A percentile compares a stretch with the other conserved stretches of the same genome.
These are phyloP conservation scores for Eucalyptus decipiens DNA, from an alignment of 345 rosid species.

Conservation along the genomic window DNA sequence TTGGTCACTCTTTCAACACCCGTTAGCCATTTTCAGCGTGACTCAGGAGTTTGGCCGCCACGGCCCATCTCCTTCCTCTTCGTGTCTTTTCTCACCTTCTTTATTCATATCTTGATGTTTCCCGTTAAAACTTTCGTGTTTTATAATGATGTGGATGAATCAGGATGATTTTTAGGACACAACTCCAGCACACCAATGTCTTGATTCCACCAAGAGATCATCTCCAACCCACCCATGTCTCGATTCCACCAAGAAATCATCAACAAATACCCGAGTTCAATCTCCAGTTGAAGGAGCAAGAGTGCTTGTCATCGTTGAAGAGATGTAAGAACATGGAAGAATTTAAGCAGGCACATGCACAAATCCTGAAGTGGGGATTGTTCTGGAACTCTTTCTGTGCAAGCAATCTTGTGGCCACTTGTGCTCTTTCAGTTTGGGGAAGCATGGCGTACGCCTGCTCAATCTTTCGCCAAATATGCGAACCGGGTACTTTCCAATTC, in stretches of 20 bases:
- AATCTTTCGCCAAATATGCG: conserved; percentile 10
- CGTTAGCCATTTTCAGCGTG: background rate
- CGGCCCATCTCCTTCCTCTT: background rate
- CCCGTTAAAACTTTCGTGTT: background rate
- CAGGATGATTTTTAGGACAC: conserved; percentile 23
- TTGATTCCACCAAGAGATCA: conserved; percentile 2
- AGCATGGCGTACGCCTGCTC: conserved; percentile 30
- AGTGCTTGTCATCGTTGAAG: conserved; percentile 41
- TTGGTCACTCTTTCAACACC: background rate
- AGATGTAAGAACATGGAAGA: conserved; percentile 39
- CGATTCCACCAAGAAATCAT: conserved; percentile 1
- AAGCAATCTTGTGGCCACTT: conserved; percentile 21
- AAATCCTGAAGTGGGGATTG: conserved; percentile 29
- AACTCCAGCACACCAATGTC: conserved; percentile 6
- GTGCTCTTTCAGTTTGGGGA: conserved; percentile 28
- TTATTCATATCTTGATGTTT: background rate
- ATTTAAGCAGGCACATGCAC: conserved; percentile 42
- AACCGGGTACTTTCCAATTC: conserved; percentile 21
- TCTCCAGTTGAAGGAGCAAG: conserved; percentile 38
- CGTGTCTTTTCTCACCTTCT: background rate
- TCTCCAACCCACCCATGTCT: conserved; percentile 7
- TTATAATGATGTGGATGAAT: conserved; percentile 5
- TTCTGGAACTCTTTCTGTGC: conserved; percentile 15
- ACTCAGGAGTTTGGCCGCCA: background rate
- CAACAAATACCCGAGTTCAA: conserved; percentile 8